Base-by-base conservation (phyloP, 2,329 filamentous ascomycete genomes). In the Aspergillus eucalypticola region DNA sequence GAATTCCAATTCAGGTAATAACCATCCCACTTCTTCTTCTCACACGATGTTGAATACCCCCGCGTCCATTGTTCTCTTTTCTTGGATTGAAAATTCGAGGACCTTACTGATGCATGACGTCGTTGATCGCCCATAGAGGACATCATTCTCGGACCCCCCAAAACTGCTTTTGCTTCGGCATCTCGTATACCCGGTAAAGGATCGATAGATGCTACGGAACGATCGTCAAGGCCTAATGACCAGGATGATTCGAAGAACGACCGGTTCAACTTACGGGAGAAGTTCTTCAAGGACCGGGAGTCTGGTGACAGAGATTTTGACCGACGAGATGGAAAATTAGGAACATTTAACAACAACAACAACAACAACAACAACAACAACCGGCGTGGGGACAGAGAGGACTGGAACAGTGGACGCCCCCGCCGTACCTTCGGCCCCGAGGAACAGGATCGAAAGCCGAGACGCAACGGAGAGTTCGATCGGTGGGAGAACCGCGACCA, bases 131-230 rank as follows among this genome's bases (percentile, higher is more conserved):
- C 35, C 51, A 79, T 85, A 69, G 93, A 96, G 69, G 92, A 96
- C 65, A 90, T 96, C 60, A 84, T 95, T 60, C 89, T 96, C 60
- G 92, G 91, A 13, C 92, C 92, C 19, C 91, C 92, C 1, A 90
- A 91, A 75, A 91, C 87, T 50, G 86, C 87, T 48, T 96, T 97
- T 75, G 86, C 91, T 56, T 96, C 92, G 1, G 85, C 89, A 21
- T 90, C 90, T 60, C 83, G 86, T 61, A 74, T 76, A 56, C 68
- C 74, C 64, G 76, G 77, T 38, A 84, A 84, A 72, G 68, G 72
- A 32, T 75, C 73, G 1, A 74, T 79, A 58, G 81, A 83, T 60
- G 69, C 75, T 51, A 73, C 75, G 21, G 80, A 82, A 60, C 76
- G 79, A 42, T 60, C 76, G 23, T 74, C 76, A 56, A 76, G 78